These are phyloP conservation scores for Xylariales sp. DNA, from an alignment of 2,329 filamentous ascomycete species.

Conservation along the genomic window DNA sequence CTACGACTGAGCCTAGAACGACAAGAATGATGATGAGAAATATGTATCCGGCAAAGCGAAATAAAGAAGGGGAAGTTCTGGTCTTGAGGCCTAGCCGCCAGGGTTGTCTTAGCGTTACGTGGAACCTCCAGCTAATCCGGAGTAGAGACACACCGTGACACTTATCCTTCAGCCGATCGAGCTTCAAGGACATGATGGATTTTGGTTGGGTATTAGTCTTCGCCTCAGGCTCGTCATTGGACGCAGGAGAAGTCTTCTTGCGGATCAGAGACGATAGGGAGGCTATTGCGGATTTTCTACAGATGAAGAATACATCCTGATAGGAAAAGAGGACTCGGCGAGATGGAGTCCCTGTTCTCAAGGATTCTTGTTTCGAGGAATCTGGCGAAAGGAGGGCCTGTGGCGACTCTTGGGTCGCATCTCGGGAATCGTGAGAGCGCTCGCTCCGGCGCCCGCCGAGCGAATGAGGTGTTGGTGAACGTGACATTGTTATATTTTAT, in stretches of 20 bases:
- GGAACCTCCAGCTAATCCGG: not conserved
- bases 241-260: constrained; percentile 7
- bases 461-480: constrained; percentile 1
- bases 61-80: constrained; percentile 26
- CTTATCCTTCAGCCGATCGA: constrained; percentile 29
- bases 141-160: constrained; percentile 30
- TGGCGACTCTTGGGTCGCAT: constrained; percentile 31
- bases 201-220: constrained; percentile 2
- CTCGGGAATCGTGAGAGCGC: constrained; percentile 24
- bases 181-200: constrained; percentile 28
- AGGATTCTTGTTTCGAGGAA: constrained; percentile 29
- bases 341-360: constrained; percentile 23
- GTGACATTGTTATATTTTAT: constrained; percentile 19
- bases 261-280: constrained; percentile 2
- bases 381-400: constrained; percentile 35
- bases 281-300: not conserved
- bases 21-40: constrained; percentile 37
- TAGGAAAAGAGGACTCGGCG: constrained; percentile 38
- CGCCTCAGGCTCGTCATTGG: not conserved
- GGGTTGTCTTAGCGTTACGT: constrained; percentile 7
- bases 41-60: constrained; percentile 37
- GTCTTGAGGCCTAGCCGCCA: constrained; percentile 35
- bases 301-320: constrained; percentile 32
- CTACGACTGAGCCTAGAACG: constrained; percentile 24
- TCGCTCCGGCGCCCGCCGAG: not conserved